These are phyloP conservation scores for Termitomyces sp. DNA, from an alignment of 768 basidiomycete species.

Conservation along the genomic window DNA sequence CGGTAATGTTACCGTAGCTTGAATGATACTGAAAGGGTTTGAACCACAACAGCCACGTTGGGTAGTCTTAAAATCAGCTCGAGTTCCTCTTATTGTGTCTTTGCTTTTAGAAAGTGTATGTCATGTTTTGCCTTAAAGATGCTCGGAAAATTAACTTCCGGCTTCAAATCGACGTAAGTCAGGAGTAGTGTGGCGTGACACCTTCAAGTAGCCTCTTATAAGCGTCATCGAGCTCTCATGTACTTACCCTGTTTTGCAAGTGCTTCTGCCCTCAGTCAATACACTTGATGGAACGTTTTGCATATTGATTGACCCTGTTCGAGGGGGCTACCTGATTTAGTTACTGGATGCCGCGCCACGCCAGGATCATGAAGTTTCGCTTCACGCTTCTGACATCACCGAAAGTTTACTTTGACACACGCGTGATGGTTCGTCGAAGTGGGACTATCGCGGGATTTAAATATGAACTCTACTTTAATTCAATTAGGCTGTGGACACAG, in stretches of 20 bases:
- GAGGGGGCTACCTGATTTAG: neutral
- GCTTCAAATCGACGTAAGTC: neutral
- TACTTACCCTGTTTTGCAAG: neutral
- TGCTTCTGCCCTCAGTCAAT: too few relatives aligned
- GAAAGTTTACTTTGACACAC: neutral
- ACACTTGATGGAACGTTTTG: neutral
- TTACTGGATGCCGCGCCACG: neutral
- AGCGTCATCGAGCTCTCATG: neutral
- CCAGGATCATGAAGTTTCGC: neutral
- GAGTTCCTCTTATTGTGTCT: neutral
- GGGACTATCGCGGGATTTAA: neutral
- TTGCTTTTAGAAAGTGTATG: neutral
- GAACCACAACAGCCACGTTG: neutral
- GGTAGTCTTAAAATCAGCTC: too few relatives aligned
- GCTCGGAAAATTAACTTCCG: neutral
- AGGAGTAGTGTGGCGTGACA: neutral
- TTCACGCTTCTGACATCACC: neutral
- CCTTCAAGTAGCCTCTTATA: neutral
- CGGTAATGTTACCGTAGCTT: too few relatives aligned
- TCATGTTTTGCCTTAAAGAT: neutral
- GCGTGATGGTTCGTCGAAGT: neutral
- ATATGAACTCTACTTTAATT: neutral
- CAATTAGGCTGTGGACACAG: neutral
- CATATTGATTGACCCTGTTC: neutral
- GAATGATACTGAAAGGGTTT: neutral